Evolutionary conservation across 345 rosid genomes (phyloP).

Genomic region (Euphorbia tirucalli): DNA sequence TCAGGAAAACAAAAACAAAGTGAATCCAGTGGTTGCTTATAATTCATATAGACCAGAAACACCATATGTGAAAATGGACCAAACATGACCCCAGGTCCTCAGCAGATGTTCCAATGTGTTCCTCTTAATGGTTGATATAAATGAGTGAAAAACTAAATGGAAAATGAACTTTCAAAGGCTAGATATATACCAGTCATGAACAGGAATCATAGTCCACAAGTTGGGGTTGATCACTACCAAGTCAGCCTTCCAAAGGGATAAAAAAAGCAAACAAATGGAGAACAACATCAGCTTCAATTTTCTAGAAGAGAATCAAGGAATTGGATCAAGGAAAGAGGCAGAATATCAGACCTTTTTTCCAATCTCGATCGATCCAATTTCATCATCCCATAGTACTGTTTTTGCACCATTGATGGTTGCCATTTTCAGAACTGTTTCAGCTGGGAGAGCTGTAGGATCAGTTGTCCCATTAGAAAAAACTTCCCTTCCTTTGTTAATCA

Average conservation of each 20-base stretch:
- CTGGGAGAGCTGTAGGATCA: slow-evolving; percentile 65
- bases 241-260: slow-evolving; percentile 54
- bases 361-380: slow-evolving; percentile 67
- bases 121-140: background rate
- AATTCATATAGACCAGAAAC: slow-evolving; percentile 4
- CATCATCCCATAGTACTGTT: slow-evolving; percentile 67
- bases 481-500: slow-evolving; percentile 62
- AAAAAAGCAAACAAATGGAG: background rate
- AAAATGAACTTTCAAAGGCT: background rate
- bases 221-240: slow-evolving; percentile 51
- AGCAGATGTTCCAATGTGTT: background rate
- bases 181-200: slow-evolving; percentile 54
- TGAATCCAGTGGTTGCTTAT: background rate
- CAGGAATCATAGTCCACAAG: slow-evolving; percentile 61
- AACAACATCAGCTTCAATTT: slow-evolving; percentile 8
- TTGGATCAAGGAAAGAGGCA: background rate
- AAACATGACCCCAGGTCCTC: background rate
- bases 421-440: slow-evolving; percentile 60
- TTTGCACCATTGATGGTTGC: slow-evolving; percentile 61
- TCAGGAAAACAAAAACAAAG: background rate
- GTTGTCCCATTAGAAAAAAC: slow-evolving; percentile 41
- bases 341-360: slow-evolving; percentile 53
- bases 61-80: background rate
- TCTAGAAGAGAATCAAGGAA: slow-evolving; percentile 13
- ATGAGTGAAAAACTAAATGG: background rate